Percentiles rank a stretch among this genome's conserved stretches.
Conservation (phyloP, 768 basidiomycete genomes). For the Russula earlei region DNA sequence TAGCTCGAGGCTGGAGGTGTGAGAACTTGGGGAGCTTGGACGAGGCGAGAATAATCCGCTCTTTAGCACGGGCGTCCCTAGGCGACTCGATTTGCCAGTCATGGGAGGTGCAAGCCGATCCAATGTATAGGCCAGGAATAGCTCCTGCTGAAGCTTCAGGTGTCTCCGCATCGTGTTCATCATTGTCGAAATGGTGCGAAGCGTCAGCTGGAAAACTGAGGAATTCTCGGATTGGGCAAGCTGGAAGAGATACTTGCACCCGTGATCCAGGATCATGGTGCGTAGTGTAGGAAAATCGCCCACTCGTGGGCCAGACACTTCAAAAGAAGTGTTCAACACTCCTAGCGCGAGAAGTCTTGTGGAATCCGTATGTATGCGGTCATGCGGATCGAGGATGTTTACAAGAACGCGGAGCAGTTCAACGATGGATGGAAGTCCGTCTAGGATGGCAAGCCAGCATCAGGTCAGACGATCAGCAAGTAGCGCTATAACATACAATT, state of each 20-base stretch:
- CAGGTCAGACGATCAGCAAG: not conserved
- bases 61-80: constrained; percentile 19
- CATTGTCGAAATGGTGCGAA: constrained; percentile 82
- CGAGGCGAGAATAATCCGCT: constrained; percentile 20
- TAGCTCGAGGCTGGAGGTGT: constrained; percentile 35
- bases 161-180: constrained; percentile 79
- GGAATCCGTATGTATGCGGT: constrained; percentile 92
- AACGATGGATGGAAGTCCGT: constrained; percentile 83
- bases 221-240: constrained; percentile 86
- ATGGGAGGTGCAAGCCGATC: constrained; percentile 71
- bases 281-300: constrained; percentile 70
- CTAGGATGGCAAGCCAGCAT: constrained; percentile 31
- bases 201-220: constrained; percentile 63
- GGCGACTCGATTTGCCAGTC: constrained; percentile 20
- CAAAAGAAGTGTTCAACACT: constrained; percentile 80
- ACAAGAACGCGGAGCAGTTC: constrained; percentile 91
- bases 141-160: constrained; percentile 89
- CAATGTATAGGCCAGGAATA: constrained; percentile 89
- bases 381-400: constrained; percentile 89
- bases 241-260: constrained; percentile 96
- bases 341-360: constrained; percentile 83
- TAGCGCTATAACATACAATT: constrained; percentile 2
- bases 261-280: constrained; percentile 72
- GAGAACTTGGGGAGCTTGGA: constrained; percentile 26
- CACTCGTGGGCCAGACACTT: constrained; percentile 70